These are phyloP conservation scores for Torrubiellomyces zombiae DNA, from an alignment of 2,329 filamentous ascomycete genomes.

Conservation along the genomic window DNA sequence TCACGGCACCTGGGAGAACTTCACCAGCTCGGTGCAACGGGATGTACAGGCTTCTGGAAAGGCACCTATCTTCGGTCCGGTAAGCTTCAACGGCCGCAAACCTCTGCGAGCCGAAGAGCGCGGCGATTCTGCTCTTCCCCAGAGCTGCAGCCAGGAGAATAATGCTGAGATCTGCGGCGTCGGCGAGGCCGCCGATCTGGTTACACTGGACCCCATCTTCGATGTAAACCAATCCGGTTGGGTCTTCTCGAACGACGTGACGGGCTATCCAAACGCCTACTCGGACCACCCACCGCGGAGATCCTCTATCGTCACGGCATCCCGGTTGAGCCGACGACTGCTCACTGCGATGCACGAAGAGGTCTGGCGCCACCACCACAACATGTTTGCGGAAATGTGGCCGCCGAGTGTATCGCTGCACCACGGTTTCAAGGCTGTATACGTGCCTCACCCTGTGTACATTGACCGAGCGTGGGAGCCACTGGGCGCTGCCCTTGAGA, in stretches of 20 bases:
- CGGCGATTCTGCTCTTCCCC: conserved; percentile 35
- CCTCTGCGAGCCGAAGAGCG: conserved; percentile 33
- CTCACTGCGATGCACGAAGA: conserved; percentile 61
- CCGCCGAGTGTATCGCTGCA: conserved; percentile 54
- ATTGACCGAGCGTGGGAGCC: conserved; percentile 61
- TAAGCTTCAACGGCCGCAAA: conserved; percentile 29
- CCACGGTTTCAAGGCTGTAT: conserved; percentile 63
- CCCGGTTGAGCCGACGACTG: conserved; percentile 48
- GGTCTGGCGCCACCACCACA: conserved; percentile 47
- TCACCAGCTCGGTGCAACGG: conserved; percentile 44
- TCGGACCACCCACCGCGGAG: conserved; percentile 36
- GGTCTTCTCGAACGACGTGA: conserved; percentile 55
- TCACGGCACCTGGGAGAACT: conserved; percentile 58
- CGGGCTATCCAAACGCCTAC: conserved; percentile 44
- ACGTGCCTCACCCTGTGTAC: conserved; percentile 68
- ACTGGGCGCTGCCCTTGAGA: conserved; percentile 43
- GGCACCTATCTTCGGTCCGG: conserved; percentile 54
- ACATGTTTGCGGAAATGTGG: conserved; percentile 71
- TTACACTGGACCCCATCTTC: conserved; percentile 64
- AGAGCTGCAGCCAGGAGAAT: conserved; percentile 34
- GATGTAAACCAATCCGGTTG: conserved; percentile 55
- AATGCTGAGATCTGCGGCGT: conserved; percentile 43
- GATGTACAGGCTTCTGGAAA: conserved; percentile 37
- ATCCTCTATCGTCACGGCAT: conserved; percentile 55
- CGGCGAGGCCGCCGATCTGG: conserved; percentile 56